Base-by-base conservation (phyloP, 2,329 filamentous ascomycete genomes). In the Moelleriella libera region DNA sequence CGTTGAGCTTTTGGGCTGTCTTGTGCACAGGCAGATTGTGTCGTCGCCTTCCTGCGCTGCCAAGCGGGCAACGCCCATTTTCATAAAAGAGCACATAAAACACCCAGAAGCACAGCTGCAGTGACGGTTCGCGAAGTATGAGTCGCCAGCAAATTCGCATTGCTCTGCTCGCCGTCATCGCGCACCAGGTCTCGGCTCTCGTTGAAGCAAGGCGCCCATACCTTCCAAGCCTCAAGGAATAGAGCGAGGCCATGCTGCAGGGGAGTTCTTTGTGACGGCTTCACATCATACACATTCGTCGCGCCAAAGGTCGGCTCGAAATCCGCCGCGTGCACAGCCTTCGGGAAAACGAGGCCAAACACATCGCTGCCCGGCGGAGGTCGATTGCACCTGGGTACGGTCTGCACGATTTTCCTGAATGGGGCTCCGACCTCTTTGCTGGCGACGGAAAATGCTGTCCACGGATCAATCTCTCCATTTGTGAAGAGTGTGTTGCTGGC, bases 391-490 rank as follows among this genome's bases (percentile, higher is more conserved):
- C 42, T 43, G n/a, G 52, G 50, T 3, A 52, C 44, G 1, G 12
- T 47, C 30, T 47, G 9, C 6, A 47, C 47, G 31, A 52, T 12
- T 2, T n/a, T 46, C 9, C 47, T 43, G 6, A 48, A 46, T 3
- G 49, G 45, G 1, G 47, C 39, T 7, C 31, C 40, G 4, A 21
- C n/a, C 21, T 54, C 51, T 14, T 52, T 28, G 42, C 51, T 52
- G 2, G 47, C 29, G 5, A 52, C 51, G 1, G 52, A 54, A 9
- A 52, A 51, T 14, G 51, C 42, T 14, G 51, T 41, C 60, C 60
- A 62, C 5, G 59, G 58, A 39, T 62, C 58, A 45, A 57, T 56
- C 48, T 61, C 53, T 47, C 59, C 59, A 34, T 58, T 52, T 47
- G 57, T 56, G 50, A 59, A 61, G 49, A 60, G 54, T 49, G 58